Evolutionary conservation across 805 yeast genomes (phyloP).

Genomic region (Wickerhamiella shivajii): DNA sequence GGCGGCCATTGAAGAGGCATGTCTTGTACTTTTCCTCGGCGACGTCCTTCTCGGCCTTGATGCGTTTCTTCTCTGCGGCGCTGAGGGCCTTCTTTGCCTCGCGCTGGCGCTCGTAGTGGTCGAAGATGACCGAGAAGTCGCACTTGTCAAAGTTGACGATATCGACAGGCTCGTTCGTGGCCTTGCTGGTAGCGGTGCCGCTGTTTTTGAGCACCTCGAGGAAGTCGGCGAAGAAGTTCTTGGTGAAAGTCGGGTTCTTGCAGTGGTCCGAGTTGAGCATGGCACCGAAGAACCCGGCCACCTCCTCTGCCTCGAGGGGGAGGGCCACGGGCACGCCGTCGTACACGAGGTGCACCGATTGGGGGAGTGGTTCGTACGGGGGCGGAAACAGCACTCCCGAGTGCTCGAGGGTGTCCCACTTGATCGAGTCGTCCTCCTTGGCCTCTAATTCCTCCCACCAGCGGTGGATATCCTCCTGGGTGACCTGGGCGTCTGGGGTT

Average conservation of each 20-base stretch:
- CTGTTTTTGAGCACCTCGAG: slow-evolving; percentile 46
- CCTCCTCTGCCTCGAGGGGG: slow-evolving; percentile 82
- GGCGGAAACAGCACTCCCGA: slow-evolving; percentile 92
- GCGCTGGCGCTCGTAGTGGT: slow-evolving; percentile 51
- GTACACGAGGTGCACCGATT: slow-evolving; percentile 57
- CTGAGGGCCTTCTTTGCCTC: slow-evolving; percentile 59
- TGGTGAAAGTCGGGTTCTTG: slow-evolving; percentile 68
- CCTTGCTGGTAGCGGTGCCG: slow-evolving; percentile 41
- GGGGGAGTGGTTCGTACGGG: slow-evolving; percentile 72
- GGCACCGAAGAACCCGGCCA: slow-evolving; percentile 89
- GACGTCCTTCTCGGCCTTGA: slow-evolving; percentile 59
- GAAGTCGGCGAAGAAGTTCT: slow-evolving; percentile 78
- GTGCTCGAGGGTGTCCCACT: slow-evolving; percentile 80
- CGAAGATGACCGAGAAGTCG: slow-evolving; percentile 64
- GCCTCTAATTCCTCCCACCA: slow-evolving; percentile 67
- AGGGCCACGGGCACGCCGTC: slow-evolving; percentile 61
- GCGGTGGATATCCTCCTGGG: slow-evolving; percentile 48
- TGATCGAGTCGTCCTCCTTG: slow-evolving; percentile 55
- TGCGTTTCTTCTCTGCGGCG: slow-evolving; percentile 56
- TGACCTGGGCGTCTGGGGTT: slow-evolving; percentile 8
- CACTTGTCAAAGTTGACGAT: slow-evolving; percentile 49
- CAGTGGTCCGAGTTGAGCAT: slow-evolving; percentile 74
- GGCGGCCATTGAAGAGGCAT: slow-evolving; percentile 73
- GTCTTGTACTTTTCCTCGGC: slow-evolving; percentile 68
- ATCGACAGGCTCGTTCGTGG: slow-evolving; percentile 25